Evolutionary conservation across 75 land plant genomes (phyloP).

Genomic region (Pinus tabuliformis): DNA sequence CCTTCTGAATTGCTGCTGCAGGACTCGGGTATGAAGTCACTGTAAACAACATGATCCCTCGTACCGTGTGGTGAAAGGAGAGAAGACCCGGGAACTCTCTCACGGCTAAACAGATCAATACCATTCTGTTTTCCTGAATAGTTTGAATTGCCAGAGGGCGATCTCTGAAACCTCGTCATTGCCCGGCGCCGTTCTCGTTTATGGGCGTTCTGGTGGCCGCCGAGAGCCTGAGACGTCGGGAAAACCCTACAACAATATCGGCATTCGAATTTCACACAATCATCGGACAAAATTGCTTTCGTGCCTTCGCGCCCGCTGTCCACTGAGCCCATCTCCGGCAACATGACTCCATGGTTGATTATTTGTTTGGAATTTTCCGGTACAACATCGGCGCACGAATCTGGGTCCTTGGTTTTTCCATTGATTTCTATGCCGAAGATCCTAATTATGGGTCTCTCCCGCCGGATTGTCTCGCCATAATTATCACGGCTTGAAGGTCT

Average conservation of each 20-base stretch:
- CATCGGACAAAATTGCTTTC: conserved; percentile 5
- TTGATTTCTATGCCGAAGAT: conserved; percentile 63
- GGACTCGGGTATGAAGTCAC: too few species aligned
- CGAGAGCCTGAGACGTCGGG: conserved; percentile 33
- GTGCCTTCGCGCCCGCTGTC: background rate
- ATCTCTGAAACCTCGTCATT: background rate
- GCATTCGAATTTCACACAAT: conserved; percentile 16
- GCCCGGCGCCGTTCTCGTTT: conserved; percentile 20
- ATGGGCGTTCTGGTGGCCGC: conserved; percentile 47
- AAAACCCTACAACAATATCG: conserved; percentile 20
- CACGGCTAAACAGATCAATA: background rate
- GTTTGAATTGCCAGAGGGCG: too few species aligned
- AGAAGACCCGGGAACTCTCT: background rate
- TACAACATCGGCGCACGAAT: background rate
- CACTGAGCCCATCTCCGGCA: background rate
- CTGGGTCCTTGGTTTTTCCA: background rate
- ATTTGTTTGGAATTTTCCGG: background rate
- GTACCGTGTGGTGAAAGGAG: background rate
- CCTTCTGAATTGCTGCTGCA: too few species aligned
- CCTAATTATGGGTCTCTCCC: conserved; percentile 25
- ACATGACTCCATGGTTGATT: background rate
- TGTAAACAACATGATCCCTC: too few species aligned
- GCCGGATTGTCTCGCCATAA: background rate
- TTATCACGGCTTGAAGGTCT: background rate
- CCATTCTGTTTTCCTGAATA: too few species aligned